Evolutionary conservation across 192 early-diverging fungal species (phyloP).

Genomic region (Entomortierella lignicola): DNA sequence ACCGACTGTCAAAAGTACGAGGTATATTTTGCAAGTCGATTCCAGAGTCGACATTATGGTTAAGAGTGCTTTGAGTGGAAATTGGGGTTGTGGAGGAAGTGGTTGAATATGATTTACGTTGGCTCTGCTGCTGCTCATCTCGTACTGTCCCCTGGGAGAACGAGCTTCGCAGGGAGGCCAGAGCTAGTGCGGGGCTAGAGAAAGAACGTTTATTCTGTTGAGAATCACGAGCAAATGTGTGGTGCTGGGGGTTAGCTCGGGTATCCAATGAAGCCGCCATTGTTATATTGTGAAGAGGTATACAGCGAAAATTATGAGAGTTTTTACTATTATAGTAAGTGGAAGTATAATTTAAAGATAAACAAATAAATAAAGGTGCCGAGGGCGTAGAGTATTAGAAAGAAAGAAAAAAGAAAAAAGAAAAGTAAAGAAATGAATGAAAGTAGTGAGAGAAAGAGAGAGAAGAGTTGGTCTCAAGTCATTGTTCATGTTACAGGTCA

Average conservation of each 20-base stretch:
- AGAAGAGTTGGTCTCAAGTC: background rate
- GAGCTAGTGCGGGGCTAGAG: constrained; percentile 1
- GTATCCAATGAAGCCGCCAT: constrained; percentile 14
- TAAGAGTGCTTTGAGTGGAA: background rate
- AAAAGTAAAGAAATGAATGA: background rate
- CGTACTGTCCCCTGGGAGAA: constrained; percentile 18
- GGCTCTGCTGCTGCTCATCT: constrained; percentile 9
- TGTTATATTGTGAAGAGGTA: background rate
- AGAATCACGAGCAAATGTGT: background rate
- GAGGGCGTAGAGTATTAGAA: background rate
- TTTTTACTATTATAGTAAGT: too few relatives aligned
- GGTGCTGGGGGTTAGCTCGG: background rate
- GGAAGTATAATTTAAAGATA: too few relatives aligned
- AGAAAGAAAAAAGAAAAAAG: background rate
- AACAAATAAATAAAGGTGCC: background rate
- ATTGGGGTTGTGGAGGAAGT: background rate
- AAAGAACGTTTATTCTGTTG: constrained; percentile 4
- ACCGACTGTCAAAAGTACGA: background rate
- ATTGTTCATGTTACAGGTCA: too few relatives aligned
- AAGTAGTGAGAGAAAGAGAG: background rate
- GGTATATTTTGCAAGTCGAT: background rate
- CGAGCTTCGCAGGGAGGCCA: constrained; percentile 21
- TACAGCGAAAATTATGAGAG: too few relatives aligned
- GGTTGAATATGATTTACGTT: background rate
- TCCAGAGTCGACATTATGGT: background rate